phyloP scores from a whole-genome alignment of 352 stramenopile genomes.

The Globisporangium iwayamae region DNA sequence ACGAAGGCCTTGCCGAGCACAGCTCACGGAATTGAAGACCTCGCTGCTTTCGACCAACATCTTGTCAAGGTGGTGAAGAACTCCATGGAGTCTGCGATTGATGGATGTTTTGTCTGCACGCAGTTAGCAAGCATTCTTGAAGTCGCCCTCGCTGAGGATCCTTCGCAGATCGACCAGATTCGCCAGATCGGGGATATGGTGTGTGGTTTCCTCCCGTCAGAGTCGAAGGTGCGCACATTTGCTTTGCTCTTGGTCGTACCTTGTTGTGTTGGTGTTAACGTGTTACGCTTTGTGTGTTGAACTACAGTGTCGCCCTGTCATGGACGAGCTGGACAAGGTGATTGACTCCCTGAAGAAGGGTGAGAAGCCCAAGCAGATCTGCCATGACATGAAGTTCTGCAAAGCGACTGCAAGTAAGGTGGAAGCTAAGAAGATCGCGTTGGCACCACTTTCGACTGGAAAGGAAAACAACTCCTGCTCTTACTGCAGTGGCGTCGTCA shows the following conservation, averaged over 20 bases:
- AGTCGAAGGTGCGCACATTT: conserved; percentile 48
- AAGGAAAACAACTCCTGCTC: conserved; percentile 42
- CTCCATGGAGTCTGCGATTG: conserved; percentile 28
- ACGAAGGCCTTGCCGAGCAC: background rate
- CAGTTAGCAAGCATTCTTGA: conserved; percentile 53
- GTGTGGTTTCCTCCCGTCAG: conserved; percentile 49
- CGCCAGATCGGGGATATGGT: conserved; percentile 58
- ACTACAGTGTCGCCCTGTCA: conserved; percentile 52
- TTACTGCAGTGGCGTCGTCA: conserved; percentile 65
- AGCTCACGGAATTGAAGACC: conserved; percentile 6
- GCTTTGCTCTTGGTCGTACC: background rate
- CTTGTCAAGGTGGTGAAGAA: conserved; percentile 35
- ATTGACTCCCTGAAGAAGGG: conserved; percentile 66
- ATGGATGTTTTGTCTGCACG: conserved; percentile 72
- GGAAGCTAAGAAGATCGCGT: background rate
- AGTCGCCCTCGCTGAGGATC: conserved; percentile 50
- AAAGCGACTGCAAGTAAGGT: background rate
- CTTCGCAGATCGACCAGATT: conserved; percentile 49
- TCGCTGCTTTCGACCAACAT: conserved; percentile 23
- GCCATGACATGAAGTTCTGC: conserved; percentile 65
- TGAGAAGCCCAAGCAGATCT: conserved; percentile 54
- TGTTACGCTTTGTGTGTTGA: conserved; percentile 10
- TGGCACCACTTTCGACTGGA: background rate
- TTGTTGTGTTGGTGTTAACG: conserved; percentile 14
- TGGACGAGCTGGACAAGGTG: conserved; percentile 56